These are phyloP conservation scores for Myriosclerotinia curreyana DNA, from an alignment of 2,329 filamentous ascomycete genomes.

Conservation along the genomic window DNA sequence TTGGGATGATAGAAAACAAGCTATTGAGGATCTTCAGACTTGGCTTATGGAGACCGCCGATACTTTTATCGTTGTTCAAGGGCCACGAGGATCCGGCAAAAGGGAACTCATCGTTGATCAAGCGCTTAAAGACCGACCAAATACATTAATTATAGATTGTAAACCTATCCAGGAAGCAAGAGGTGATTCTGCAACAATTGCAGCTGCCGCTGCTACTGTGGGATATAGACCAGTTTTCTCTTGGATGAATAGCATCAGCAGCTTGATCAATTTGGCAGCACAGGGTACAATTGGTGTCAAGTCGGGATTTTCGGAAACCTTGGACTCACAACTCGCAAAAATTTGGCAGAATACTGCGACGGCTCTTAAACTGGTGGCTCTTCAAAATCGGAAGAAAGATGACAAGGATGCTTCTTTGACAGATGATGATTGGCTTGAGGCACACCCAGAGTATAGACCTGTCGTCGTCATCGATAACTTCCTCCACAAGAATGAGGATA, in stretches of 20 bases:
- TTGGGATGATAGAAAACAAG: constrained; percentile 55
- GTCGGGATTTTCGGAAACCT: constrained; percentile 87
- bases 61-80: constrained; percentile 92
- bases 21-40: constrained; percentile 76
- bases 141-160: constrained; percentile 86
- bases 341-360: constrained; percentile 81
- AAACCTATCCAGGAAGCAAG: constrained; percentile 88
- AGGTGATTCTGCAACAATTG: constrained; percentile 83
- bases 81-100: constrained; percentile 87
- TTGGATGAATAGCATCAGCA: constrained; percentile 93
- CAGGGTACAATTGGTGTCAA: constrained; percentile 94
- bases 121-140: constrained; percentile 69
- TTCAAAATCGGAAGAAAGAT: constrained; percentile 65
- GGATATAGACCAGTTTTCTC: constrained; percentile 93
- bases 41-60: constrained; percentile 87
- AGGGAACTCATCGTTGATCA: constrained; percentile 83
- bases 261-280: constrained; percentile 85
- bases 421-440: constrained; percentile 85
- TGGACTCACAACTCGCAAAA: constrained; percentile 85
- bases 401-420: constrained; percentile 70
- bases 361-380: constrained; percentile 73
- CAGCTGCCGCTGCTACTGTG: constrained; percentile 74
- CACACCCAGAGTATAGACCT: constrained; percentile 77
- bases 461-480: constrained; percentile 93
- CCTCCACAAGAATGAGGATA: constrained; percentile 71